Percentiles rank a stretch among this genome's conserved stretches.
These are phyloP conservation scores for Lipomyces mesembrius DNA, from an alignment of 805 yeast species.

Conservation along the genomic window DNA sequence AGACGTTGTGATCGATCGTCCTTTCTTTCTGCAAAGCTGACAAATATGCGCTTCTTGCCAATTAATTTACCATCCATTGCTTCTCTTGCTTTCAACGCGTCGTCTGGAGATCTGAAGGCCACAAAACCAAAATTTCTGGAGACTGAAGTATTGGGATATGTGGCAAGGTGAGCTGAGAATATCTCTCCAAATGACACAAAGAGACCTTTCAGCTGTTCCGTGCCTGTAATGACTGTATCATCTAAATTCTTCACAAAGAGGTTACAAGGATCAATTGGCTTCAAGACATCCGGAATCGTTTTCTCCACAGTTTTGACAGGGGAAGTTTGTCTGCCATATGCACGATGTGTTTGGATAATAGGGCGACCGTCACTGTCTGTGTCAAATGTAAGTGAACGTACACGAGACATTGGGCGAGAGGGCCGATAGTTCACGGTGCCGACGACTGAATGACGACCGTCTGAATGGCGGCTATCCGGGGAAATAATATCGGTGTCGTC, in stretches of 20 bases:
- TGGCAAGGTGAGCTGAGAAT: conserved; percentile 19
- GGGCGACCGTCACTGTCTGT: conserved; percentile 17
- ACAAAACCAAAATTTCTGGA: conserved; percentile 36
- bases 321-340: not conserved
- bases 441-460: conserved; percentile 1
- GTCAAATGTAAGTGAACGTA: conserved; percentile 5
- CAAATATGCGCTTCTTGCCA: conserved; percentile 26
- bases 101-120: conserved; percentile 23
- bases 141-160: conserved; percentile 10
- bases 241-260: conserved; percentile 35
- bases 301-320: not conserved
- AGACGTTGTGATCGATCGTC: conserved; percentile 5
- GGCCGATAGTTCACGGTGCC: conserved; percentile 2
- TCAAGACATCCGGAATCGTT: conserved; percentile 5
- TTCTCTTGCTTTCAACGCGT: conserved; percentile 23
- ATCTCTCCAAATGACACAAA: conserved; percentile 28
- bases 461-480: not conserved
- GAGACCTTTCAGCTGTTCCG: conserved; percentile 19
- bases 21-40: conserved; percentile 29
- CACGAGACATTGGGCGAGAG: not conserved
- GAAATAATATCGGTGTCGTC: not conserved
- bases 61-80: conserved; percentile 25
- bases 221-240: conserved; percentile 15
- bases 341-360: not conserved
- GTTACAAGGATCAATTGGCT: conserved; percentile 27